Evolutionary conservation across 495 filamentous ascomycete genomes (phyloP).

Genomic region (Neurospora sp.): DNA sequence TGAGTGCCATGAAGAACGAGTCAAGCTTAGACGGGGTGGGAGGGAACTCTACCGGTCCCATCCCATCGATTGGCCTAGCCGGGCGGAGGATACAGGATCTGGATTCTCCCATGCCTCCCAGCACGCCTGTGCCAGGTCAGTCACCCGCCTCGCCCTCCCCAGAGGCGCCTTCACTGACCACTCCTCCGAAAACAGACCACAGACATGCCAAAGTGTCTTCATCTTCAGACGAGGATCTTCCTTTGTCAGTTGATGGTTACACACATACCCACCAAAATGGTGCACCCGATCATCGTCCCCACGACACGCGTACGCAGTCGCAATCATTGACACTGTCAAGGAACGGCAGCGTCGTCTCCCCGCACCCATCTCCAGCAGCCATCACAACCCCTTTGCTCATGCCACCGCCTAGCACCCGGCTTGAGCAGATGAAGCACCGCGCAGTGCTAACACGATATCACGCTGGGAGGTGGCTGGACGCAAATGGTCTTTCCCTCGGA

Average conservation of each 20-base stretch:
- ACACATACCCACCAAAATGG: slow-evolving; percentile 4
- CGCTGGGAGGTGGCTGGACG: slow-evolving; percentile 10
- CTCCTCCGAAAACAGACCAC: slow-evolving; percentile 19
- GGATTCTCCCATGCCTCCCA: slow-evolving; percentile 40
- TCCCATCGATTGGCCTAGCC: slow-evolving; percentile 30
- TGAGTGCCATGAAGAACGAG: slow-evolving; percentile 71
- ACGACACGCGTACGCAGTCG: slow-evolving; percentile 14
- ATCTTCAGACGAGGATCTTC: slow-evolving; percentile 21
- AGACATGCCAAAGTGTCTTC: slow-evolving; percentile 25
- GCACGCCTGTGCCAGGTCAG: slow-evolving; percentile 35
- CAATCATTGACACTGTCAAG: slow-evolving; percentile 21
- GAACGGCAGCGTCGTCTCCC: slow-evolving; percentile 10
- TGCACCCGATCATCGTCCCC: slow-evolving; percentile 1
- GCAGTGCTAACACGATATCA: slow-evolving; percentile 20
- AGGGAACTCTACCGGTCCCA: slow-evolving; percentile 21
- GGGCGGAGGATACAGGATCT: slow-evolving; percentile 46
- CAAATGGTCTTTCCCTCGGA: slow-evolving; percentile 12
- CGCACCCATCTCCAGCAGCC: slow-evolving; percentile 20
- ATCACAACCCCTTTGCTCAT: slow-evolving; percentile 44
- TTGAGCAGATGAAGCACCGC: slow-evolving; percentile 28
- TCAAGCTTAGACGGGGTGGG: slow-evolving; percentile 28
- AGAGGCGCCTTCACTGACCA: not conserved
- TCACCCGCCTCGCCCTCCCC: not conserved
- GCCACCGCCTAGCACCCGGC: slow-evolving; percentile 40
- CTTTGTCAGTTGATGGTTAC: slow-evolving; percentile 12